Evolutionary conservation across 139 green algal species (phyloP), one percentile per base, ranked within the genome.

Genomic region (Volvox reticuliferus): DNA sequence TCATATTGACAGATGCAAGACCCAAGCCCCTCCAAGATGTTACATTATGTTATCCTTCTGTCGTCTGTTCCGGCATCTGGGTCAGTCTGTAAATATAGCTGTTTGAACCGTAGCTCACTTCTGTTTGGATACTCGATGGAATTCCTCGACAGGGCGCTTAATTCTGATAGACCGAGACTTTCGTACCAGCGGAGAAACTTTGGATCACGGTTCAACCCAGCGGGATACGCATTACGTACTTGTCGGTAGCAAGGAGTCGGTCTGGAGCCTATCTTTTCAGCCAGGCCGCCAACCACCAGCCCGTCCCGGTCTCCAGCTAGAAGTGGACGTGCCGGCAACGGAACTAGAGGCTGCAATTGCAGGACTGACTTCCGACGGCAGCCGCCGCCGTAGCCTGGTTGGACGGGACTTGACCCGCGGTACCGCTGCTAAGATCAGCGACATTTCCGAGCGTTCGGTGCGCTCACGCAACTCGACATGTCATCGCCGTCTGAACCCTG

Each of bases 211-310:
- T 14, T 82, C 19, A 62, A 82, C 32, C n/a, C 2, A 1, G 30
- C 71, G n/a, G 21, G 73, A 89, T 37, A 85, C 86, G 50, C 86
- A 85, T 32, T 90, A 33, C 32, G 61, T 78, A 12, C 20, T 90
- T 30, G 36, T 75, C 12, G 18, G 33, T 21, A 71, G 16, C 28
- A 28, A 33, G n/a, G 1, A 68, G 21, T 19, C 28, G 1, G 28
- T 89, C 17, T 89, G 85, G 85, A 35, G 33, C 6, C 36, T 89
- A 71, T n/a, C 12, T 24, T 89, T 89, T 30, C 37, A 36, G 6
- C 32, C 33, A 0, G 69, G 37, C 85, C 22, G 18, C 12, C 20
- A 82, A 50, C 69, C 85, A 20, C 44, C 85, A 1, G 37, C 24
- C 17, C 6, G n/a, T 20, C 17, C 85, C 12, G 85, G 85, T 12